phyloP scores from a whole-genome alignment of 352 stramenopile species.

The Pythium rishiriense region DNA sequence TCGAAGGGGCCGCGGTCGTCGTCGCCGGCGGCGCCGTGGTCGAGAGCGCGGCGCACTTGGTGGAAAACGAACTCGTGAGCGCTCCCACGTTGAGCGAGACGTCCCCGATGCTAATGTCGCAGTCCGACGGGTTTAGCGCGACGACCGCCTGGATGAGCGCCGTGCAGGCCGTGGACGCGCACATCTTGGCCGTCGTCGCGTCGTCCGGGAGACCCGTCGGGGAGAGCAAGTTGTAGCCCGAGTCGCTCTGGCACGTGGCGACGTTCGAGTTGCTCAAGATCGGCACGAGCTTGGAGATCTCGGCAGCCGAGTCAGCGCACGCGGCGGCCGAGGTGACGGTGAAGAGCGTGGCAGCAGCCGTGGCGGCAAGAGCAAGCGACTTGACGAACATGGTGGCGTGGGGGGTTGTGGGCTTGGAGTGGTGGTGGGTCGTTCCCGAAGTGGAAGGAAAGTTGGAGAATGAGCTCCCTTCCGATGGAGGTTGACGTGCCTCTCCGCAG shows the following conservation, averaged over 20 bases:
- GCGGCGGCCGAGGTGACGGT: constrained; percentile 6
- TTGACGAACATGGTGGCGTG: constrained; percentile 19
- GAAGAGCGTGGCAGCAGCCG: constrained; percentile 8
- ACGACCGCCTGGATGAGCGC: constrained; percentile 16
- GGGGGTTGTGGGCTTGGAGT: neutral
- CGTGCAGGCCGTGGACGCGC: constrained; percentile 7
- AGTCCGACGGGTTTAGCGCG: constrained; percentile 9
- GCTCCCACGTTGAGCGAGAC: constrained; percentile 16
- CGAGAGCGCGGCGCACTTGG: constrained; percentile 14
- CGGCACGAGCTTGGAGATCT: constrained; percentile 17
- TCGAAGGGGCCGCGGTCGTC: constrained; percentile 7
- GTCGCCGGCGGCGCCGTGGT: constrained; percentile 7
- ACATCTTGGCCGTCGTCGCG: constrained; percentile 23
- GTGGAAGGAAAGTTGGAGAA: neutral
- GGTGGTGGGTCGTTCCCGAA: neutral
- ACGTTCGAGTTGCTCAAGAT: constrained; percentile 10
- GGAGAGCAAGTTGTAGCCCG: constrained; percentile 25
- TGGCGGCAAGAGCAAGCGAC: neutral
- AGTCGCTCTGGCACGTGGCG: constrained; percentile 3
- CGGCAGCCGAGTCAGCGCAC: constrained; percentile 3
- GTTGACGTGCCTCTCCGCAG: neutral
- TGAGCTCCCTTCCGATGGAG: neutral
- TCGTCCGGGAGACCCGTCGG: constrained; percentile 21
- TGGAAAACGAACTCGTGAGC: constrained; percentile 15
- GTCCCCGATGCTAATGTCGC: constrained; percentile 17